Base-by-base conservation (phyloP, 805 yeast species). In the Candida quercuum region DNA sequence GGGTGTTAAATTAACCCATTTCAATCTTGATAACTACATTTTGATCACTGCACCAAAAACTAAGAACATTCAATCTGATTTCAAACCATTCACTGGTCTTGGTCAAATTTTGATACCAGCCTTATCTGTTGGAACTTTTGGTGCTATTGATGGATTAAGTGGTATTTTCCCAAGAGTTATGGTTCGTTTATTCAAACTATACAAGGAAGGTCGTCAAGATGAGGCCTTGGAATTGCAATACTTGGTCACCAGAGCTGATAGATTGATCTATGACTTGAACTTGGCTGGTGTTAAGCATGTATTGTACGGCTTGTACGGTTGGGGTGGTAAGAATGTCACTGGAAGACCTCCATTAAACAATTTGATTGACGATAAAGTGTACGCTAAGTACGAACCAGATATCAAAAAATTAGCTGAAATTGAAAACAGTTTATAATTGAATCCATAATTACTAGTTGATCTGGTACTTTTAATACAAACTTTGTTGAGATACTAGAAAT, bases 31-130 rank as follows among this genome's bases (percentile, higher is more conserved):
- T 24, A 64, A 64, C 37, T 68, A 69, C 47, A 58, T 66, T 20
- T 52, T 65, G 40, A 49, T 72, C 1, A 32, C 42, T 32, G 71
- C 71, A 2, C 56, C 60, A 19, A 64, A 64, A 42, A 58, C 63
- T 17, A 55, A 54, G 28, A 60, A 66, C 36, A 38, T 53, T 34
- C 43, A 44, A 30, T 58, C 59, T 42, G 58, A 66, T 41, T 74
- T 74, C 54, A 42, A 56, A 21, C 60, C 66, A 23, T 63, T 71
- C 46, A 68, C 76, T 20, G 79, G 79, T n/a, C 60, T 71, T 22
- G 77, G 76, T 19, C 78, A 74, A 52, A 57, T 70, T 31, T 57
- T 74, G 35, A 54, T 72, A 29, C 78, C 78, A 14, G 67, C 69
- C 18, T 54, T 69, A 35, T 41, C 66, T 7, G 65, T 68, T 14